Percentiles rank a stretch among this genome's conserved stretches.
phyloP scores from a whole-genome alignment of 2,329 filamentous ascomycete genomes.

The Sporothrix mexicana region DNA sequence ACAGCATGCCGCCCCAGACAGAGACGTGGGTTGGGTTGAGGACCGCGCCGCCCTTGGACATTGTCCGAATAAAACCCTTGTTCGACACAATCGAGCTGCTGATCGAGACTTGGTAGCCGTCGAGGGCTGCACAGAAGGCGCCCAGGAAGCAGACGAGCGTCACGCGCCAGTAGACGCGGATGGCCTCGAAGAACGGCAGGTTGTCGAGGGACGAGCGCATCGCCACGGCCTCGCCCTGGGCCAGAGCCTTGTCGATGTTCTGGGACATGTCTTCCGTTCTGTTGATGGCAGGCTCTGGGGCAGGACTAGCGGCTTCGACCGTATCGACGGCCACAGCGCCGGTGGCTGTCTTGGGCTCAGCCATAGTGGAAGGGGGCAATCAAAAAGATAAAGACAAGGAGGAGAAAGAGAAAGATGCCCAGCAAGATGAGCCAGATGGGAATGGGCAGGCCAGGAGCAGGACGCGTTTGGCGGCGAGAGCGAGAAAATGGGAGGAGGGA shows the following conservation, averaged over 20 bases:
- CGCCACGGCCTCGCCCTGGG: conserved; percentile 21
- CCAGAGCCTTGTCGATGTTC: conserved; percentile 25
- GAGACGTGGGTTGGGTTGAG: conserved; percentile 21
- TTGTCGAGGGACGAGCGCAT: conserved; percentile 25
- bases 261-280: conserved; percentile 7
- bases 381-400: neutral
- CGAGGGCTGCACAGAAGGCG: conserved; percentile 25
- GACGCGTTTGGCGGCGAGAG: neutral
- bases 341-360: neutral
- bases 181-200: conserved; percentile 7
- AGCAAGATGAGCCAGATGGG: neutral
- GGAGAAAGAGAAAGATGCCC: neutral
- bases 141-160: conserved; percentile 11
- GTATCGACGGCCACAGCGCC: neutral
- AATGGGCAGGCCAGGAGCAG: neutral
- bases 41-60: conserved; percentile 4
- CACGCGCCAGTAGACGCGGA: conserved; percentile 2
- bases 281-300: neutral
- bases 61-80: conserved; percentile 2
- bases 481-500: neutral
- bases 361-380: conserved; percentile 5
- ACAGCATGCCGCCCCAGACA: conserved; percentile 28
- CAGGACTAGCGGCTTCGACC: neutral
- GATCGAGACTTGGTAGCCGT: conserved; percentile 24
- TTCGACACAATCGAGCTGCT: conserved; percentile 24